Evolutionary conservation across 768 basidiomycete genomes (phyloP), one percentile per base, ranked within the genome.

Genomic region (Xerocomellus chrysenteron): DNA sequence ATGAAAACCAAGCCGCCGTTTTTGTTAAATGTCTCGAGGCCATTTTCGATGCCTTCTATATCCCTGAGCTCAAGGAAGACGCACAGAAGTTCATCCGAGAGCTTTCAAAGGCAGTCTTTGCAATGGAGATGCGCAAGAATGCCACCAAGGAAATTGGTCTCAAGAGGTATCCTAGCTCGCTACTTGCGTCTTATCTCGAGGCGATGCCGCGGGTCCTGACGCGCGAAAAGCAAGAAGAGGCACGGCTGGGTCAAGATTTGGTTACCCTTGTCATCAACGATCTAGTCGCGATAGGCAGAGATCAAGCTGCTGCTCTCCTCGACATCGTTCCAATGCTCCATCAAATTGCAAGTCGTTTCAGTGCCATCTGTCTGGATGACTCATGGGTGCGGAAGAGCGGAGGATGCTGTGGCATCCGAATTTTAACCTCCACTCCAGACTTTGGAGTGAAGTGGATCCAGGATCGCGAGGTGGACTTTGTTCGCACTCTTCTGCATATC

Each of bases 351-450:
- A 84, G 83, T 58, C 85, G 92, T 16, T 91, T 98, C 74, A 86
- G 83, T 43, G 85, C 89, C 3, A 78, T 97, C 26, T 97, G 95
- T 67, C 82, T 94, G 53, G 95, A 97, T 55, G 94, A 94, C 65
- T 81, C 90, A 0, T 97, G 95, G 95, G 80, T 80, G 4, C 80
- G 85, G 52, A 97, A 98, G 72, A 87, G 86, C 65, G 96, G 95
- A 10, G 97, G 94, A 13, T 94, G 91, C 63, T 78, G 75, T 46
- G 96, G 94, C 4, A 88, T 98, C 68, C 83, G 82, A 57, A 84
- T 95, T 50, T 82, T 99, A 75, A 83, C 88, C 0, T 74, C 77
- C 50, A 84, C 87, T 17, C 82, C 88, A 1, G 82, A 85, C 13
- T 71, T 97, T 40, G 89, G 88, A 17, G 76, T 81, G 47, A 83